Conservation (phyloP, 352 stramenopile genomes). For the Phytophthora pluvialis region DNA sequence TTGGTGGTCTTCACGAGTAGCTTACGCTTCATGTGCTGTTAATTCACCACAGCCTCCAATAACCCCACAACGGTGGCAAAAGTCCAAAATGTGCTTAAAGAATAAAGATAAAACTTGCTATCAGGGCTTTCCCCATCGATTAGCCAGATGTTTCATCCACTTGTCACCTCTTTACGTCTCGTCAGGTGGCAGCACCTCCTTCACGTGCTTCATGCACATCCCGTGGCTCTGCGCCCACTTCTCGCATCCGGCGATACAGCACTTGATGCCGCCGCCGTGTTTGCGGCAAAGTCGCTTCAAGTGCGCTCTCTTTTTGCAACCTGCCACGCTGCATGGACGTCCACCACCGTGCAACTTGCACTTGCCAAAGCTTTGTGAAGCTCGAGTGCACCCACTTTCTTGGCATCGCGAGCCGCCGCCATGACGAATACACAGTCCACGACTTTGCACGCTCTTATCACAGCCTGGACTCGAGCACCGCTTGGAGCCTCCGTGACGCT, state of each 20-base stretch:
- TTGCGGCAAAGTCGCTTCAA: slow-evolving; percentile 80
- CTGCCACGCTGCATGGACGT: slow-evolving; percentile 48
- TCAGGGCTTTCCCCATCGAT: too few relatives aligned
- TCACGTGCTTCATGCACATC: slow-evolving; percentile 78
- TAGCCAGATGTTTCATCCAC: too few relatives aligned
- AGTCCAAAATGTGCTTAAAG: too few relatives aligned
- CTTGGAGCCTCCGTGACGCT: slow-evolving; percentile 76
- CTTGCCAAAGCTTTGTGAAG: slow-evolving; percentile 68
- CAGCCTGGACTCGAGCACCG: slow-evolving; percentile 64
- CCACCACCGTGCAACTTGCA: slow-evolving; percentile 64
- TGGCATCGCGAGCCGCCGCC: slow-evolving; percentile 73
- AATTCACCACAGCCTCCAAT: too few relatives aligned
- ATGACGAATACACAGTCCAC: slow-evolving; percentile 59
- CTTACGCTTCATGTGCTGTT: too few relatives aligned
- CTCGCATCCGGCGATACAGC: slow-evolving; percentile 59
- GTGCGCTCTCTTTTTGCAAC: slow-evolving; percentile 79
- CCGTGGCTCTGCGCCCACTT: slow-evolving; percentile 81
- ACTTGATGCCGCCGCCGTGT: slow-evolving; percentile 81
- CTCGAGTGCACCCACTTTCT: slow-evolving; percentile 41
- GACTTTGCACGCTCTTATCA: slow-evolving; percentile 79
- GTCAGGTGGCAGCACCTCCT: background rate
- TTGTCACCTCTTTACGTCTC: background rate
- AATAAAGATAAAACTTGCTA: too few relatives aligned
- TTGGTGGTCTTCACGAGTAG: too few relatives aligned
- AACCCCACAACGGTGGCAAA: too few relatives aligned